Evolutionary conservation across 2,329 filamentous ascomycete genomes (phyloP).

Genomic region (Domatiomyces globalis): DNA sequence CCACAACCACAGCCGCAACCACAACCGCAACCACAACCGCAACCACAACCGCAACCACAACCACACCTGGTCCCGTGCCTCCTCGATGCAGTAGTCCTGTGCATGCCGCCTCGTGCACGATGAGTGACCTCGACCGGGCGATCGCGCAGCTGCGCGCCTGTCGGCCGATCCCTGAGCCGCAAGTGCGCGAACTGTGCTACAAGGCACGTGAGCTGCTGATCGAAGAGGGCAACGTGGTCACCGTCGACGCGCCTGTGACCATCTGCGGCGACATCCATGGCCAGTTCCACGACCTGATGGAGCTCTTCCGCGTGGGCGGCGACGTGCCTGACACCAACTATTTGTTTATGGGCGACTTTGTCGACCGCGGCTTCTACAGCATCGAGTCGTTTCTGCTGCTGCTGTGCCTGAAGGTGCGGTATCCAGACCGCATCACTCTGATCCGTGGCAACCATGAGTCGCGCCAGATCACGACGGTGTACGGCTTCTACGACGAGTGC

Average conservation of each 20-base stretch:
- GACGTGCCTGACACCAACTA: constrained; percentile 94
- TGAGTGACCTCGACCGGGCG: constrained; percentile 43
- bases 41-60: not conserved
- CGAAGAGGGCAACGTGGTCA: constrained; percentile 94
- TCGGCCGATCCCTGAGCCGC: constrained; percentile 83
- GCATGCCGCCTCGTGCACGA: not conserved
- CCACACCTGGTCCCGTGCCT: not conserved
- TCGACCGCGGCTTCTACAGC: constrained; percentile 95
- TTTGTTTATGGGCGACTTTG: constrained; percentile 96
- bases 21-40: not conserved
- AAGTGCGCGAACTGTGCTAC: constrained; percentile 94
- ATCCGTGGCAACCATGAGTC: constrained; percentile 95
- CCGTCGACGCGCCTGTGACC: constrained; percentile 86
- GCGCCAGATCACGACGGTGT: constrained; percentile 90
- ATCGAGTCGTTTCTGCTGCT: constrained; percentile 93
- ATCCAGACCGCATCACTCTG: constrained; percentile 90
- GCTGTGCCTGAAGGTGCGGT: constrained; percentile 89
- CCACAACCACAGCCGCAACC: not conserved
- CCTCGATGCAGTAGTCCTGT: not conserved
- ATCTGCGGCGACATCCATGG: constrained; percentile 97
- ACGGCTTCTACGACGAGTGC: constrained; percentile 97
- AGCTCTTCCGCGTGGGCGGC: constrained; percentile 83
- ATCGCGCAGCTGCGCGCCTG: constrained; percentile 93
- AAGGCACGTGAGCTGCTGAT: constrained; percentile 92
- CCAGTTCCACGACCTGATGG: constrained; percentile 94